Percentiles rank a stretch among this genome's conserved stretches.
Conservation (phyloP, 306 rosid species). For the Parietaria judaica region DNA sequence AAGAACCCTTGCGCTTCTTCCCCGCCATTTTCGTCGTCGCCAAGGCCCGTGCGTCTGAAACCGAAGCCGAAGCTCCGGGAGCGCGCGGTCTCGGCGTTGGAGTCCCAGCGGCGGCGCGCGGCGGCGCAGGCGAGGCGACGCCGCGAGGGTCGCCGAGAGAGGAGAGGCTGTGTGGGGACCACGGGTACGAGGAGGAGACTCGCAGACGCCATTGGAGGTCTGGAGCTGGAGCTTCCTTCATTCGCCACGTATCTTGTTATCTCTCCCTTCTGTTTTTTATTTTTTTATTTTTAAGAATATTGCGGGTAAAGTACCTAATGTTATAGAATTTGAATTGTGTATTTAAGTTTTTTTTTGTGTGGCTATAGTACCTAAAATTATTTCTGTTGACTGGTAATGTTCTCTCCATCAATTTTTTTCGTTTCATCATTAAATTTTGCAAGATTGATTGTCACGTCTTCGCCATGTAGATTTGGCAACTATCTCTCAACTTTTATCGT, state of each 20-base stretch:
- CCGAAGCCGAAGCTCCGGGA: constrained; percentile 41
- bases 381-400: too few relatives aligned
- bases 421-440: too few relatives aligned
- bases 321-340: too few relatives aligned
- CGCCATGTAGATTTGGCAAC: too few relatives aligned
- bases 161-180: constrained; percentile 30
- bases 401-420: too few relatives aligned
- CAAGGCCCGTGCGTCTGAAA: constrained; percentile 22
- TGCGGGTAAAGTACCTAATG: too few relatives aligned
- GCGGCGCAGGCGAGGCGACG: constrained; percentile 23
- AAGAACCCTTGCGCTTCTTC: constrained; percentile 1
- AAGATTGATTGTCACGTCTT: too few relatives aligned
- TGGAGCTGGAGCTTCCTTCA: constrained; percentile 33
- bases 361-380: too few relatives aligned
- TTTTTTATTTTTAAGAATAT: too few relatives aligned
- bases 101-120: constrained; percentile 67
- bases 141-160: constrained; percentile 40
- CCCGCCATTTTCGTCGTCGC: constrained; percentile 20
- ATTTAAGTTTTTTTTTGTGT: too few relatives aligned
- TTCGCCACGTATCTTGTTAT: constrained; percentile 41
- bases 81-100: constrained; percentile 57
- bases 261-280: too few relatives aligned
- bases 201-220: constrained; percentile 19
- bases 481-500: too few relatives aligned
- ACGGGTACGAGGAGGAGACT: constrained; percentile 2